These are phyloP conservation scores for Vickermania ingenoplastis DNA, from an alignment of 208 protist genomes.

Conservation along the genomic window DNA sequence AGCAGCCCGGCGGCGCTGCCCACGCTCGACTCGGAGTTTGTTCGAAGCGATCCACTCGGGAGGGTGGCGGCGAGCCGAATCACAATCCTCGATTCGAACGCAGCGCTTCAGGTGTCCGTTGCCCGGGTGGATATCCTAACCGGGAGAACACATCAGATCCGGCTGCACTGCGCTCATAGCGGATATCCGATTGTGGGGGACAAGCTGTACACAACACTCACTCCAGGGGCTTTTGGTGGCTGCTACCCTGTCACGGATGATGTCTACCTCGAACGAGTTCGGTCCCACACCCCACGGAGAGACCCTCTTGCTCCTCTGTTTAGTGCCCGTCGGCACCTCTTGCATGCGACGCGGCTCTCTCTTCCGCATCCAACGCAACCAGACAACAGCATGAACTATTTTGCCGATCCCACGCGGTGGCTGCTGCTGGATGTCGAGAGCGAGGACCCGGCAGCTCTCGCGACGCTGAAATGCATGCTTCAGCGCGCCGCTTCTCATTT, in stretches of 20 bases:
- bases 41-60: conserved; percentile 6
- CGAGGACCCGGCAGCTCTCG: conserved; percentile 1
- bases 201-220: conserved; percentile 60
- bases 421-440: conserved; percentile 30
- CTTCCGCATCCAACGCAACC: conserved; percentile 33
- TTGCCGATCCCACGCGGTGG: conserved; percentile 20
- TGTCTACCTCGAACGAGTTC: conserved; percentile 50
- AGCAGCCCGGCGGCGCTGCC: background rate
- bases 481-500: too few relatives aligned
- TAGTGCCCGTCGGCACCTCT: conserved; percentile 42
- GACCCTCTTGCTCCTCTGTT: conserved; percentile 7
- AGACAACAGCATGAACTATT: conserved; percentile 13
- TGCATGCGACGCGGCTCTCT: conserved; percentile 42
- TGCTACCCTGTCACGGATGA: conserved; percentile 39
- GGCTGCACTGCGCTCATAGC: conserved; percentile 54
- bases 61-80: conserved; percentile 46
- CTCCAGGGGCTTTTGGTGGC: conserved; percentile 22
- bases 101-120: conserved; percentile 26
- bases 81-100: conserved; percentile 26
- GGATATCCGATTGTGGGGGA: conserved; percentile 67
- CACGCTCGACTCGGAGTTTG: background rate
- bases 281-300: conserved; percentile 5
- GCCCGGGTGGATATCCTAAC: conserved; percentile 55
- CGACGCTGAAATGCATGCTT: background rate
- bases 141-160: conserved; percentile 72